Base-by-base conservation (phyloP, 306 rosid species). In the Cotoneaster glaucophyllus region DNA sequence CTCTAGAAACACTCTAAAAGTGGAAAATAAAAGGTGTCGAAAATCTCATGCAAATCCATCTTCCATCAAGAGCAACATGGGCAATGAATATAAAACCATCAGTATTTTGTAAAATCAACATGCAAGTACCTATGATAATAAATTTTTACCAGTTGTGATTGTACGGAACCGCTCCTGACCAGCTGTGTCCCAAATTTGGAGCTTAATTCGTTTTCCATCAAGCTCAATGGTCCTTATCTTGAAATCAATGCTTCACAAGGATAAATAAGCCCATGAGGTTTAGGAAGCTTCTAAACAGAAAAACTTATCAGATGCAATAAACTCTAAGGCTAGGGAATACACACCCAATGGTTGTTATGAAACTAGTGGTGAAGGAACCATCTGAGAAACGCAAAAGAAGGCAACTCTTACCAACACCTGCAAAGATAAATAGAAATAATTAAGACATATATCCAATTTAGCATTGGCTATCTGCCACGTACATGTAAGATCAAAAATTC, bases 401-500 rank as follows among this genome's bases (percentile, higher is more conserved):
- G 73, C 97, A 95, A 90, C 98, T 95, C 93, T 92, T 95, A 76
- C 98, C 98, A 74, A 95, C 98, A 77, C 98, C 98, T 95, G 89
- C 82, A 84, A 71, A 79, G 31, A 64, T 75, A 48, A 77, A 69
- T 7, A 79, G 44, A 69, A 74, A 26, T 50, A 64, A 44, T 48
- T 57, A 62, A 22, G 32, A 24, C n/a, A 71, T 32, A 6, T n/a
- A 22, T 41, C 48, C 18, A 56, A 26, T 9, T 14, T 24, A 8
- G 12, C 69, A 39, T 17, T 39, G 21, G 15, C 12, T 18, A 41
- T 61, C 21, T 17, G 11, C 69, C 14, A 11, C 43, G 44, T 26
- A 14, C 54, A 74, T 41, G 50, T 13, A 68, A 43, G 44, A 24
- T 31, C 45, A 11, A 43, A 73, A 74, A 17, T 29, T 62, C 29